Evolutionary conservation across 176 grass and related monocot species (phyloP).

Genomic region (Pharus latifolius): DNA sequence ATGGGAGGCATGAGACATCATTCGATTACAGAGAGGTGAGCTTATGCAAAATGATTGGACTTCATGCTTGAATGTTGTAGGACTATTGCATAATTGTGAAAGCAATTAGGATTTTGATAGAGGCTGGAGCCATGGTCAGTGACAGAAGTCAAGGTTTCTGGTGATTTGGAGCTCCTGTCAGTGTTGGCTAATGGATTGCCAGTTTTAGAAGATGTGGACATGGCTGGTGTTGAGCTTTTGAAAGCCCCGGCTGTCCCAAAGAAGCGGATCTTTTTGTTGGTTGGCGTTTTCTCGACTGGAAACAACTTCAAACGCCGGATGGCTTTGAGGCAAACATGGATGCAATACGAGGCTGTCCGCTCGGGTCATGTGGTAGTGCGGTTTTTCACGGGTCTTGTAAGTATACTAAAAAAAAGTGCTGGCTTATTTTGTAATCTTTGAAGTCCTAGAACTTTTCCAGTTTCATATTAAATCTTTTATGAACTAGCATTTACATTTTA

Average conservation of each 20-base stretch:
- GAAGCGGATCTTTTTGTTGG: constrained; percentile 45
- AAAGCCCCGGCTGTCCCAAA: constrained; percentile 48
- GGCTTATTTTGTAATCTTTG: constrained; percentile 1
- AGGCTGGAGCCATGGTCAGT: constrained; percentile 78
- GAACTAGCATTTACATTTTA: neutral
- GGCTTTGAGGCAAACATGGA: constrained; percentile 79
- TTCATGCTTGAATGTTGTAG: neutral
- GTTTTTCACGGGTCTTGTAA: constrained; percentile 94
- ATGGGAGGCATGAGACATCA: constrained; percentile 77
- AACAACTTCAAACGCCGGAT: constrained; percentile 92
- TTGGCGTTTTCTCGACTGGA: constrained; percentile 82
- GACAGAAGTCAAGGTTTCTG: constrained; percentile 54
- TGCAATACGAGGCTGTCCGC: constrained; percentile 81
- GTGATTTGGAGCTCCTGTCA: constrained; percentile 70
- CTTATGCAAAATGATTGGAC: neutral
- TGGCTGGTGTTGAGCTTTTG: constrained; percentile 36
- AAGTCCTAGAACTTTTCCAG: neutral
- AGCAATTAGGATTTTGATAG: constrained; percentile 35
- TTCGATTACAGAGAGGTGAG: constrained; percentile 78
- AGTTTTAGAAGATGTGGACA: constrained; percentile 58
- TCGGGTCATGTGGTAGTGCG: constrained; percentile 65
- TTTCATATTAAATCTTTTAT: neutral
- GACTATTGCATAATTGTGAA: constrained; percentile 28
- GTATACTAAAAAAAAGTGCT: constrained; percentile 7
- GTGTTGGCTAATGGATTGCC: constrained; percentile 65